Conservation (phyloP, 495 filamentous ascomycete genomes). For the Aspergillus funiculosus region DNA sequence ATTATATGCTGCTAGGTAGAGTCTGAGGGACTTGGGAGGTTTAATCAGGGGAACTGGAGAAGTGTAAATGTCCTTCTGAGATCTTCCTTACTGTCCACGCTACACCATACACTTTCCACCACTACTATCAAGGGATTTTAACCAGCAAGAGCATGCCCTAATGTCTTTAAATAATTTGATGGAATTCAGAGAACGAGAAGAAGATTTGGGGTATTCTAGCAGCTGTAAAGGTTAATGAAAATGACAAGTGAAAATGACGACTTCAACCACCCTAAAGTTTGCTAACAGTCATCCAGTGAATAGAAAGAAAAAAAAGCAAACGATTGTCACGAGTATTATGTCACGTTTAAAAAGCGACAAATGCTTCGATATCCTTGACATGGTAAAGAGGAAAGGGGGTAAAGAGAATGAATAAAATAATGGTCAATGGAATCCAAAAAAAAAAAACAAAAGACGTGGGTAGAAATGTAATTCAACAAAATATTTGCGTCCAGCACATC, state of each 20-base stretch:
- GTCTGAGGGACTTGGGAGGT: no score
- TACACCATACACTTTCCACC: no score
- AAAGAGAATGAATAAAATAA: background rate
- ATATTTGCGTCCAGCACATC: conserved; percentile 27
- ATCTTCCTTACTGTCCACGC: no score
- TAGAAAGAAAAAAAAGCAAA: background rate
- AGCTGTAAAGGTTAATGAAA: conserved; percentile 3
- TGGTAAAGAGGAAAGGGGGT: background rate
- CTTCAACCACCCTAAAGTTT: no score
- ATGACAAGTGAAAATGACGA: no score
- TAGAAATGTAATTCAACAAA: conserved; percentile 4
- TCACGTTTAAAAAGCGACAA: background rate
- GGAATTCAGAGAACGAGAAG: background rate
- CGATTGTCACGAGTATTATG: background rate
- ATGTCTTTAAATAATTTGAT: conserved; percentile 4
- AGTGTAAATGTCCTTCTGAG: no score
- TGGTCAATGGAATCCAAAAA: background rate
- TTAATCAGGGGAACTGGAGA: no score
- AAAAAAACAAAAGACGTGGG: background rate
- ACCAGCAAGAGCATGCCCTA: background rate
- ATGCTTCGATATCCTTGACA: background rate
- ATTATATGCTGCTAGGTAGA: no score
- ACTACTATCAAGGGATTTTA: conserved; percentile 1
- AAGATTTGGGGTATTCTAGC: conserved; percentile 19
- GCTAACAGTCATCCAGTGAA: background rate